phyloP scores from a whole-genome alignment of 176 grass and related monocot species.

The Rhynchospora breviuscula region DNA sequence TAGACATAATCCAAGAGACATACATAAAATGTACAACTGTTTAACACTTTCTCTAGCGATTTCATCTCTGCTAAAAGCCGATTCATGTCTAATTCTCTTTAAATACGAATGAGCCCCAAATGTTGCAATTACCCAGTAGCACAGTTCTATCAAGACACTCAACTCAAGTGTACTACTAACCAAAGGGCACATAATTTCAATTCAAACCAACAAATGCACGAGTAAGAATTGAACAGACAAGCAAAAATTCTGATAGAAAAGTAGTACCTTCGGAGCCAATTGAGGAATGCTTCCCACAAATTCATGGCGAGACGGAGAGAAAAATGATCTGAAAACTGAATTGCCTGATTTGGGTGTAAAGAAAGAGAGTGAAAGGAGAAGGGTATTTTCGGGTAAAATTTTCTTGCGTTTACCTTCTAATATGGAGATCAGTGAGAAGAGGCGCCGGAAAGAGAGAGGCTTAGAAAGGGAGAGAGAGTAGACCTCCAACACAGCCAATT shows the following conservation, averaged over 20 bases:
- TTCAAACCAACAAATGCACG: conserved; percentile 5
- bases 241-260: background rate
- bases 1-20: background rate
- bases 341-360: background rate
- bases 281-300: conserved; percentile 96
- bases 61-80: background rate
- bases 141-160: background rate
- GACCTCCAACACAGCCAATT: background rate
- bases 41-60: background rate
- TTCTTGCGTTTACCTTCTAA: conserved; percentile 19
- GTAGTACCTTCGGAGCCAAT: conserved; percentile 88
- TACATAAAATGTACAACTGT: background rate
- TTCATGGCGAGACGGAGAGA: conserved; percentile 42
- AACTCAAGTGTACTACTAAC: background rate
- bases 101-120: background rate
- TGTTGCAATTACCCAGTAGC: background rate
- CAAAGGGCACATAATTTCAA: background rate
- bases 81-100: background rate
- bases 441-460: background rate
- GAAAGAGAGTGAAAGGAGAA: background rate
- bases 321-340: background rate
- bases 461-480: background rate
- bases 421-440: conserved; percentile 2
- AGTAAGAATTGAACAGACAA: background rate
- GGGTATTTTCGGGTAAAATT: background rate